These are phyloP conservation scores for Hypoxylon cercidicola DNA, from an alignment of 495 filamentous ascomycete genomes.

Conservation along the genomic window DNA sequence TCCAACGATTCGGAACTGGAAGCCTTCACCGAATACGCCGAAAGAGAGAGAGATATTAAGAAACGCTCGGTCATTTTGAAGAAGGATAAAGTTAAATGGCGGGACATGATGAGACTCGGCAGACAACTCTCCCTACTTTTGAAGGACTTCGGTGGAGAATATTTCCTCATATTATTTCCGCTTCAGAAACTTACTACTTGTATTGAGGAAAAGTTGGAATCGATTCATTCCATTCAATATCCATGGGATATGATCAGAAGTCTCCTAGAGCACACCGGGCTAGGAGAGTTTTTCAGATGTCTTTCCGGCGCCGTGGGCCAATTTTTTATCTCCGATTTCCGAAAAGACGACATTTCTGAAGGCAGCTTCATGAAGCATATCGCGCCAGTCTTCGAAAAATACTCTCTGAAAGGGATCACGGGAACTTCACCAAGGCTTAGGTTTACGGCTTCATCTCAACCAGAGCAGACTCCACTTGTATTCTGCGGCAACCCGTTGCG, in stretches of 20 bases:
- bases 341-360: not conserved
- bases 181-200: not conserved
- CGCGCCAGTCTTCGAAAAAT: not conserved
- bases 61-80: not conserved
- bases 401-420: constrained; percentile 1
- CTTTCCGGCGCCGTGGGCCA: not conserved
- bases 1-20: not conserved
- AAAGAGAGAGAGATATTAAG: too few species aligned
- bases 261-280: constrained; percentile 4
- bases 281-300: constrained; percentile 9
- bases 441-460: too few species aligned
- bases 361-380: not conserved
- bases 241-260: not conserved
- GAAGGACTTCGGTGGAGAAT: constrained; percentile 7
- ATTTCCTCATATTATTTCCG: constrained; percentile 10
- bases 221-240: too few species aligned
- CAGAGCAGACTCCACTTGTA: not conserved
- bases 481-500: not conserved
- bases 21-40: not conserved
- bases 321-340: not conserved
- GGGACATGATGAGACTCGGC: constrained; percentile 2
- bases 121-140: not conserved
- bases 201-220: not conserved
- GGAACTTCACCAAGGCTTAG: not conserved
- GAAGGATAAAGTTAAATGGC: not conserved